These are phyloP conservation scores for Acacia crassicarpa DNA, from an alignment of 306 rosid genomes.

Conservation along the genomic window DNA sequence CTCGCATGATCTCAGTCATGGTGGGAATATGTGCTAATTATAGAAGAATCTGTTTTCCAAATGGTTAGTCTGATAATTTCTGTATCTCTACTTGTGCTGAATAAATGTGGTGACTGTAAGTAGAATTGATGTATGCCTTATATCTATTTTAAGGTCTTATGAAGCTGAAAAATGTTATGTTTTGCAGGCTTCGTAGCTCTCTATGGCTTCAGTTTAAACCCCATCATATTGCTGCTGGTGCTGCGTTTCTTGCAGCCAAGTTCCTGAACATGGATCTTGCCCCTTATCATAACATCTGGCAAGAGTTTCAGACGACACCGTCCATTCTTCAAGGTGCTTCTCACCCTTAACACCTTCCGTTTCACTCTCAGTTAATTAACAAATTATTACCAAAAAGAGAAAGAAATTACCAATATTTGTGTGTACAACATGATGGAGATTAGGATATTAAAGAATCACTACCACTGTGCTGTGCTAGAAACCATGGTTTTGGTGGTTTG, in stretches of 20 bases:
- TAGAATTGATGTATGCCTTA: conserved; percentile 5
- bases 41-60: conserved; percentile 51
- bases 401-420: neutral
- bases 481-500: neutral
- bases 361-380: neutral
- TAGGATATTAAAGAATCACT: neutral
- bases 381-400: neutral
- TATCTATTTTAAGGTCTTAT: neutral
- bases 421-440: neutral
- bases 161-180: conserved; percentile 20
- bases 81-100: conserved; percentile 35
- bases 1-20: conserved; percentile 52
- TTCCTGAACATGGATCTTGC: conserved; percentile 77
- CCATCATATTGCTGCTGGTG: conserved; percentile 97
- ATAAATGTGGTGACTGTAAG: conserved; percentile 18
- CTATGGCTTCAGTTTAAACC: conserved; percentile 99
- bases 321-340: conserved; percentile 81
- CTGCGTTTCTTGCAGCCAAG: conserved; percentile 85
- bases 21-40: conserved; percentile 60
- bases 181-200: conserved; percentile 92
- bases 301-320: conserved; percentile 87
- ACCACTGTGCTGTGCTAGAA: neutral
- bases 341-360: neutral
- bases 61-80: conserved; percentile 71
- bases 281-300: conserved; percentile 74